Base-by-base conservation (phyloP, 2,329 filamentous ascomycete species). In the Pseudocercospora eumusae region DNA sequence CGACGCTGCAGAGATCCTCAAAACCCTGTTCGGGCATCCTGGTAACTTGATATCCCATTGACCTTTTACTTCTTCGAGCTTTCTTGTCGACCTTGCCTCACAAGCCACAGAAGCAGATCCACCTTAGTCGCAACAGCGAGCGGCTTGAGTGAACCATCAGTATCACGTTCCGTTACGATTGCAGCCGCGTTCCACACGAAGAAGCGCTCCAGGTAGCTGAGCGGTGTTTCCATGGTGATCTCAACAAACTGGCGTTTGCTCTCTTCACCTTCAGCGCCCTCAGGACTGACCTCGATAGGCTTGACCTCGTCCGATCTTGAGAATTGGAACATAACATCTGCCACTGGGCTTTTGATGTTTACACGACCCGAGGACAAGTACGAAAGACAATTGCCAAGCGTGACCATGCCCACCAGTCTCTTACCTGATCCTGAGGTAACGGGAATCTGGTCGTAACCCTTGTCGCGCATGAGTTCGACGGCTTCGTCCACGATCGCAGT, bases 141-240 rank as follows among this genome's bases (percentile, higher is more conserved):
- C 1, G 96, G 92, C 81, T 91, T 96, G 68, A 87, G 63, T 1
- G 57, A 60, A 7, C 66, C 84, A 63, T 84, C 83, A 44, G 79
- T 79, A 11, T 81, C 80, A 69, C 85, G 83, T 76, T 98, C 93
- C 0, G 93, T 99, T 2, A 99, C 92, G 54, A 99, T 87, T 0
- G 95, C 95, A 0, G 95, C 93, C 69, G 90, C 95, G 78, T 99
- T 98, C 92, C 95, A 98, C 79, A 98, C 92, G 68, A 98, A 92
- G 79, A 99, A 99, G 72, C 90, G 88, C 81, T 92, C 93, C 58
- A 99, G 83, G 49, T 90, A 88, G 52, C 84, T 86, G 42, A 99
- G 82, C 2, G 90, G 89, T 1, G 95, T 99, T 68, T 97, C 91
- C 75, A 90, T 82, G 6, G 95, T 98, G 74, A 99, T 96, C 78